Evolutionary conservation across 352 stramenopile species (phyloP).

Genomic region (Globisporangium sylvaticum): DNA sequence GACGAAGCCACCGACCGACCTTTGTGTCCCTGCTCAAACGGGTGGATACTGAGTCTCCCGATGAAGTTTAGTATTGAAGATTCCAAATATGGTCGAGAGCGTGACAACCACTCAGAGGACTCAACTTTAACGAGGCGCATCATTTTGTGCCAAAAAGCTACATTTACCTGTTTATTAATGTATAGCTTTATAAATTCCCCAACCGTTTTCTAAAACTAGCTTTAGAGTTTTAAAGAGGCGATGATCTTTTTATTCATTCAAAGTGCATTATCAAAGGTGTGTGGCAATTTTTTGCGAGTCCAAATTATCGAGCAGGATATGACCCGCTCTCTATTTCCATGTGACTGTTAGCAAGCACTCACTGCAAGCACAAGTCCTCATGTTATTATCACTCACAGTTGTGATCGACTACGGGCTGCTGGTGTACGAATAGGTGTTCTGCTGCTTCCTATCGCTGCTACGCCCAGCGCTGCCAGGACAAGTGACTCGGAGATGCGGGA

Average conservation of each 20-base stretch:
- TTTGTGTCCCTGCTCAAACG: not conserved
- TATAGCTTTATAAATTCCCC: too few relatives aligned
- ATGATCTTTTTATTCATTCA: too few relatives aligned
- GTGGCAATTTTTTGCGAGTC: too few relatives aligned
- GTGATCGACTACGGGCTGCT: too few relatives aligned
- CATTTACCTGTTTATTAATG: not conserved
- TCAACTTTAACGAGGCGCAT: not conserved
- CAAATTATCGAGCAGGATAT: too few relatives aligned
- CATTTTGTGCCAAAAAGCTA: not conserved
- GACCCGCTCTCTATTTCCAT: too few relatives aligned
- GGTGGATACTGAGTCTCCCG: not conserved
- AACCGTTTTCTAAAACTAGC: too few relatives aligned
- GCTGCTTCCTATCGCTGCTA: not conserved
- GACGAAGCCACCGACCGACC: not conserved
- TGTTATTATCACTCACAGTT: too few relatives aligned
- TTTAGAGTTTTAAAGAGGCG: too few relatives aligned
- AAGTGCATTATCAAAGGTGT: too few relatives aligned
- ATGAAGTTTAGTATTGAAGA: not conserved
- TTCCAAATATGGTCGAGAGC: not conserved
- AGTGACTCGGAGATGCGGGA: conserved; percentile 1
- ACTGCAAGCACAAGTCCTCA: too few relatives aligned
- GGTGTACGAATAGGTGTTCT: not conserved
- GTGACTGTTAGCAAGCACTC: too few relatives aligned
- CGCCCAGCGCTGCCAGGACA: not conserved
- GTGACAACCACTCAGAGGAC: not conserved